A percentile compares a stretch with the other conserved stretches of the same genome.
Evolutionary conservation across 306 rosid species (phyloP).

Genomic region (Cicer bijugum): DNA sequence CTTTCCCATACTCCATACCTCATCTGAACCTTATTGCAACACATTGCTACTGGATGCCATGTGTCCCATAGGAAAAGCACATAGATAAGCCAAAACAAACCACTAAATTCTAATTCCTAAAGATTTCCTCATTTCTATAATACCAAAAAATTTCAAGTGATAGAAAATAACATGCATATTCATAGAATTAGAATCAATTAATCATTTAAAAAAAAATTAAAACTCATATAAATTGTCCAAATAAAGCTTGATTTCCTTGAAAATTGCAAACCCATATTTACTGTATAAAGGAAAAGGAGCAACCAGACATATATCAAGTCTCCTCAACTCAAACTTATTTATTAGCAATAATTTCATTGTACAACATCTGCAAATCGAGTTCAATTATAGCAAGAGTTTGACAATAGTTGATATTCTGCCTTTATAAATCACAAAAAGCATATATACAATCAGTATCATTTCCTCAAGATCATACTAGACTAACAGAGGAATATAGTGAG

Average conservation of each 20-base stretch:
- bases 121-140: background rate
- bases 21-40: constrained; percentile 28
- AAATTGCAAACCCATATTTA: constrained; percentile 23
- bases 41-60: background rate
- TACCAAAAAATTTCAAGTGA: constrained; percentile 10
- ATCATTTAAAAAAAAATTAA: constrained; percentile 24
- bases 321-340: constrained; percentile 15
- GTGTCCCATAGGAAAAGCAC: background rate
- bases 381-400: constrained; percentile 20
- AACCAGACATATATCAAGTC: constrained; percentile 3
- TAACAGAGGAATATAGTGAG: background rate
- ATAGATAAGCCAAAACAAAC: constrained; percentile 25
- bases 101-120: constrained; percentile 16
- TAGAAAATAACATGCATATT: constrained; percentile 21
- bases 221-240: constrained; percentile 3
- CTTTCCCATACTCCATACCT: background rate
- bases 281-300: background rate
- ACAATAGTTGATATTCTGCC: constrained; percentile 17
- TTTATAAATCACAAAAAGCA: constrained; percentile 33
- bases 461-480: constrained; percentile 36
- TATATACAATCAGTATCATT: constrained; percentile 12
- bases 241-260: constrained; percentile 13
- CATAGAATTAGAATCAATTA: constrained; percentile 29
- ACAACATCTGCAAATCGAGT: constrained; percentile 8
- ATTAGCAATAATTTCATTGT: background rate